Evolutionary conservation across 106 monocot species (phyloP).

Genomic region (Apostasia ramifera): DNA sequence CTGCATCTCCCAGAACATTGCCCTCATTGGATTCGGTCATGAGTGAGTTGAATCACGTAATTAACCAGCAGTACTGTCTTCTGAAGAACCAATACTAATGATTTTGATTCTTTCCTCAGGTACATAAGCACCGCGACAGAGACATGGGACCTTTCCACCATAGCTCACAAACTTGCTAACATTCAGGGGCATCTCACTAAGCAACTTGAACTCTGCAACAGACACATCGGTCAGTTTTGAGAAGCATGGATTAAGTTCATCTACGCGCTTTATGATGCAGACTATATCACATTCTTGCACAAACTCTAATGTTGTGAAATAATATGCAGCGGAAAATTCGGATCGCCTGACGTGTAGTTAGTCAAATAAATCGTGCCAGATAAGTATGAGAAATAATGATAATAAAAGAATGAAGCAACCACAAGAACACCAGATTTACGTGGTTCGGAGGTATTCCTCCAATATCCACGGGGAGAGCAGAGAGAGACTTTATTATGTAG

Average conservation of each 20-base stretch:
- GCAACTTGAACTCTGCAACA: constrained; percentile 40
- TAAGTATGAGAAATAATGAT: no score
- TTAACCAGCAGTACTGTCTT: background rate
- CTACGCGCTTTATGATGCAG: no score
- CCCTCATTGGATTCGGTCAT: constrained; percentile 53
- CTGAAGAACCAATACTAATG: background rate
- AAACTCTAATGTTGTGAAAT: no score
- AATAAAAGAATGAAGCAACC: no score
- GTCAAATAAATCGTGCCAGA: no score
- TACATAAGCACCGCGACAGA: constrained; percentile 50
- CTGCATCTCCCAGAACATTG: constrained; percentile 50
- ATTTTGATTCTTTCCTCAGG: constrained; percentile 20
- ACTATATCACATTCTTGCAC: no score
- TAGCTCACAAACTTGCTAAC: constrained; percentile 63
- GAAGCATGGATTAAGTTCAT: background rate
- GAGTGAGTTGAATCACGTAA: constrained; percentile 39
- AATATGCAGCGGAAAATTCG: no score
- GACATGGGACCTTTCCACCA: constrained; percentile 82
- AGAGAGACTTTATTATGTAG: no score
- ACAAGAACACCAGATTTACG: no score
- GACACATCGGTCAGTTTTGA: constrained; percentile 38
- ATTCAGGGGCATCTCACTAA: constrained; percentile 61
- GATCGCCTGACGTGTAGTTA: no score
- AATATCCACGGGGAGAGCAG: no score
- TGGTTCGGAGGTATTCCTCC: no score